Percentiles rank a stretch among this genome's conserved stretches.
phyloP scores from a whole-genome alignment of 2,329 filamentous ascomycete genomes.

The Fusarium mangiferae region DNA sequence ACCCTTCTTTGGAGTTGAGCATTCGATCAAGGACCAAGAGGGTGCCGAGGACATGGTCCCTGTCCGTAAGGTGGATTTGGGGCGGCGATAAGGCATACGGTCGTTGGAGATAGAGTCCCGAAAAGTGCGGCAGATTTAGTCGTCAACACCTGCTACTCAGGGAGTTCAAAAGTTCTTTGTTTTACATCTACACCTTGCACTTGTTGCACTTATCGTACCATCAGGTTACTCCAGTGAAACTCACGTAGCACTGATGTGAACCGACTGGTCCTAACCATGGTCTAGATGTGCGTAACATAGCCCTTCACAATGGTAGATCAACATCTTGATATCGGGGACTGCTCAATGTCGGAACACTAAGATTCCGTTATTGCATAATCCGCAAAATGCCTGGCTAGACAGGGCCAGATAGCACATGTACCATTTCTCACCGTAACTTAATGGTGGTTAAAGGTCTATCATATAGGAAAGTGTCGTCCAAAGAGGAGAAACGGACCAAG shows the following conservation, averaged over 20 bases:
- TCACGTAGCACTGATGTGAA: not conserved
- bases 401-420: not conserved
- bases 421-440: not conserved
- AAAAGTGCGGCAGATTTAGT: not conserved
- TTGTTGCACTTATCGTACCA: not conserved
- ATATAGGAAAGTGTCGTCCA: not conserved
- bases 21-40: conserved; percentile 34
- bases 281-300: not conserved
- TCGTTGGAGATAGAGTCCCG: not conserved
- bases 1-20: conserved; percentile 69
- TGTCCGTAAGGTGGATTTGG: conserved; percentile 65
- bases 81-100: conserved; percentile 49
- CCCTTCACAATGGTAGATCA: not conserved
- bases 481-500: not conserved
- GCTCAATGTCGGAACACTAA: not conserved
- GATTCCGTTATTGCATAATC: not conserved
- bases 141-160: not conserved
- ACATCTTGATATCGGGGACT: not conserved
- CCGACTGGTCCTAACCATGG: not conserved
- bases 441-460: not conserved
- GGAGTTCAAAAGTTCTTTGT: conserved; percentile 27
- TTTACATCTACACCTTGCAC: not conserved
- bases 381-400: not conserved
- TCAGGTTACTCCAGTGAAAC: not conserved
- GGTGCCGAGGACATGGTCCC: conserved; percentile 59